Percentiles rank a stretch among this genome's conserved stretches.
phyloP scores from a whole-genome alignment of 2,329 filamentous ascomycete genomes.

The Trichoderma aggressivum region DNA sequence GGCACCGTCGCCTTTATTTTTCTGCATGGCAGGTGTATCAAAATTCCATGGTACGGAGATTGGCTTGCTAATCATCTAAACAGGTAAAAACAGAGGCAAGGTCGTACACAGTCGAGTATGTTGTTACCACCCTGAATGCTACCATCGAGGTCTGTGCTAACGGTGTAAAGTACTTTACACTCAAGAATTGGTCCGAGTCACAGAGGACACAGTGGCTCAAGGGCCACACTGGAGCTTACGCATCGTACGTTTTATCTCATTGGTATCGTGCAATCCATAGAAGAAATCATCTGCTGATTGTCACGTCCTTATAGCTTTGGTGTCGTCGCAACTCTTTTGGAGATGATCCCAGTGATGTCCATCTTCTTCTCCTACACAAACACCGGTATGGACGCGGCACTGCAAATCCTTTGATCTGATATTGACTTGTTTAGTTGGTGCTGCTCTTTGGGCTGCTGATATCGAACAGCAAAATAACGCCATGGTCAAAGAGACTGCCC shows the following conservation, averaged over 20 bases:
- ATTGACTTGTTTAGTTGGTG: slow-evolving; percentile 59
- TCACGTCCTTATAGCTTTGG: slow-evolving; percentile 58
- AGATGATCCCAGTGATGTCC: slow-evolving; percentile 78
- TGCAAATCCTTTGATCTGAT: background rate
- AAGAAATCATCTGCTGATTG: slow-evolving; percentile 17
- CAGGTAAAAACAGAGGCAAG: slow-evolving; percentile 47
- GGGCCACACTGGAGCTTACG: slow-evolving; percentile 71
- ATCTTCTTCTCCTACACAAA: slow-evolving; percentile 90
- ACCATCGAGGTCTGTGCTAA: slow-evolving; percentile 6
- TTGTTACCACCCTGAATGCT: slow-evolving; percentile 1
- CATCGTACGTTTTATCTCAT: slow-evolving; percentile 56
- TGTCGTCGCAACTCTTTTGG: slow-evolving; percentile 70
- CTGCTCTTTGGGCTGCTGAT: slow-evolving; percentile 91
- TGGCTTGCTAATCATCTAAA: background rate
- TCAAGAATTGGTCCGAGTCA: slow-evolving; percentile 73
- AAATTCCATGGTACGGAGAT: background rate
- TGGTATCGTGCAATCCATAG: background rate
- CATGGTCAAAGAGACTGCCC: slow-evolving; percentile 51
- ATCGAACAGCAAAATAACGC: slow-evolving; percentile 59
- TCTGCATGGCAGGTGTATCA: slow-evolving; percentile 57
- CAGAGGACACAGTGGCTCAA: slow-evolving; percentile 68
- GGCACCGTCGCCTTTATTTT: slow-evolving; percentile 79
- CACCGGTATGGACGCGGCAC: slow-evolving; percentile 48
- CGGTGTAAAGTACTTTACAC: slow-evolving; percentile 71
- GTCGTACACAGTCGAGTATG: slow-evolving; percentile 53